phyloP scores from a whole-genome alignment of 1,139 yeast species.

The Magnusiomyces clavatus region DNA sequence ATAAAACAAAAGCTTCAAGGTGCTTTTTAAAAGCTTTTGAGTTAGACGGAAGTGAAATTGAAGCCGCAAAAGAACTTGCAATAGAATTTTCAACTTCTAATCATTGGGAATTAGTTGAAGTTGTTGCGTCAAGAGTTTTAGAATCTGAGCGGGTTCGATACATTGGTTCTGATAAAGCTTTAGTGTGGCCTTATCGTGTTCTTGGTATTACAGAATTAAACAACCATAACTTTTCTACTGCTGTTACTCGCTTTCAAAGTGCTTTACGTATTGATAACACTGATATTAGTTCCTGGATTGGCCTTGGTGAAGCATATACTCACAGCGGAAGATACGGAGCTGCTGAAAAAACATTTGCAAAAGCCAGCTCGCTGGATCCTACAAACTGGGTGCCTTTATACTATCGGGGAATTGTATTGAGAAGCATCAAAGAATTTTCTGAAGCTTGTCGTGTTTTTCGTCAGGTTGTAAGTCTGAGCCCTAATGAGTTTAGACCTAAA shows the following conservation, averaged over 20 bases:
- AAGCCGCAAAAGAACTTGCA: slow-evolving; percentile 68
- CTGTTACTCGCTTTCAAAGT: slow-evolving; percentile 83
- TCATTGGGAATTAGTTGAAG: slow-evolving; percentile 84
- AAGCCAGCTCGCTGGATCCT: slow-evolving; percentile 49
- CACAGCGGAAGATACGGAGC: slow-evolving; percentile 84
- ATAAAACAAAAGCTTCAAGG: slow-evolving; percentile 64
- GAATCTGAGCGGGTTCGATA: slow-evolving; percentile 50
- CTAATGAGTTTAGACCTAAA: slow-evolving; percentile 50
- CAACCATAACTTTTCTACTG: slow-evolving; percentile 62
- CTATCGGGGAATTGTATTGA: slow-evolving; percentile 56
- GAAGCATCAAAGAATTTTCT: slow-evolving; percentile 45
- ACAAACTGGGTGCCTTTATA: slow-evolving; percentile 55
- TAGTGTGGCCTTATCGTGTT: slow-evolving; percentile 81
- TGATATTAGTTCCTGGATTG: slow-evolving; percentile 83
- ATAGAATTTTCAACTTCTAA: slow-evolving; percentile 52
- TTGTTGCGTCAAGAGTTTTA: slow-evolving; percentile 51
- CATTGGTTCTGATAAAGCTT: slow-evolving; percentile 26
- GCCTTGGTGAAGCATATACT: slow-evolving; percentile 86
- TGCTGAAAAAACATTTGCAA: slow-evolving; percentile 70
- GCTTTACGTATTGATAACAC: slow-evolving; percentile 61
- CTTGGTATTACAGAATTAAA: slow-evolving; percentile 75
- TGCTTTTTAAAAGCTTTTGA: slow-evolving; percentile 90
- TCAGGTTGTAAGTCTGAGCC: slow-evolving; percentile 38
- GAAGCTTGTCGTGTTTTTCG: slow-evolving; percentile 39
- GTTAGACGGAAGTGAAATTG: slow-evolving; percentile 65